These are phyloP conservation scores for Escovopsis sp. DNA, from an alignment of 2,329 filamentous ascomycete species.

Conservation along the genomic window DNA sequence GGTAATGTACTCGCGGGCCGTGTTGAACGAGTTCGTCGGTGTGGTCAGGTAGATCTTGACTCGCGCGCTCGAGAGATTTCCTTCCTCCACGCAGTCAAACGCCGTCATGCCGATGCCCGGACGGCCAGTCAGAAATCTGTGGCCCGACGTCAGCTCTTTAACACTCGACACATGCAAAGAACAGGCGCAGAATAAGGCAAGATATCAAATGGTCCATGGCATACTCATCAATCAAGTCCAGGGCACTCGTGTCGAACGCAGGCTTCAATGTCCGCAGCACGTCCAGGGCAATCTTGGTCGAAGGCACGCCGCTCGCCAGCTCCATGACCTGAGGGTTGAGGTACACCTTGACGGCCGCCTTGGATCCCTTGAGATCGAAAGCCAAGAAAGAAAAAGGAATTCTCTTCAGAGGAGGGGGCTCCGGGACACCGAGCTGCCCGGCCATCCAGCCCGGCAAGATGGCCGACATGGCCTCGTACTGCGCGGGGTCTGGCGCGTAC, in stretches of 20 bases:
- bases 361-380: slow-evolving; percentile 5
- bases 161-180: too few species aligned
- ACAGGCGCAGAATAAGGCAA: too few species aligned
- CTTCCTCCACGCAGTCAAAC: slow-evolving; percentile 6
- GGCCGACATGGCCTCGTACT: not conserved
- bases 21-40: slow-evolving; percentile 6
- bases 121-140: slow-evolving; percentile 2
- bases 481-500: slow-evolving; percentile 1
- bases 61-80: slow-evolving; percentile 3
- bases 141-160: too few species aligned
- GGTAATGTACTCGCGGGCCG: slow-evolving; percentile 5
- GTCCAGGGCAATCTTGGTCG: not conserved
- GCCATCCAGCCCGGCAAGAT: slow-evolving; percentile 4
- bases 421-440: not conserved
- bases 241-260: slow-evolving; percentile 1
- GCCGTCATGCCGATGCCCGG: slow-evolving; percentile 3
- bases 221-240: slow-evolving; percentile 5
- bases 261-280: slow-evolving; percentile 3
- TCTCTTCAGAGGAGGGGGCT: not conserved
- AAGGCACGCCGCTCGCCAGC: slow-evolving; percentile 1
- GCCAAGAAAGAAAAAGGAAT: slow-evolving; percentile 5
- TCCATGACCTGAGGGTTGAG: slow-evolving; percentile 7
- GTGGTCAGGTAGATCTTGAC: slow-evolving; percentile 7
- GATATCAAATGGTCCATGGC: too few species aligned
- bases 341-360: slow-evolving; percentile 5